Percentiles rank a stretch among this genome's conserved stretches.
These are phyloP conservation scores for Mrakia hoshinonis DNA, from an alignment of 768 basidiomycete genomes.

Conservation along the genomic window DNA sequence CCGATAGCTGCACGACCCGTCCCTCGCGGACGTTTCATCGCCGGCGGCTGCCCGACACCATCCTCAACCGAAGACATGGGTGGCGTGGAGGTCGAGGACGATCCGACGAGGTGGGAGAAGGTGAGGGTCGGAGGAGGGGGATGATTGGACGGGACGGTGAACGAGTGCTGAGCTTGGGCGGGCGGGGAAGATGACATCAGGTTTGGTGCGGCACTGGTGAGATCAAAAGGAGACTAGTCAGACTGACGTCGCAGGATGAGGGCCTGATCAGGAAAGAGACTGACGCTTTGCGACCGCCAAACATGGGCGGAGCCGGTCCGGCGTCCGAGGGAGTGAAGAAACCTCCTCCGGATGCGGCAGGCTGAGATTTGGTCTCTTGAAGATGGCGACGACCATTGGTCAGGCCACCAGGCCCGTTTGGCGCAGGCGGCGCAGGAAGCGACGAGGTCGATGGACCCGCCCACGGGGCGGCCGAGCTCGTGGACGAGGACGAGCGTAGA, in stretches of 20 bases:
- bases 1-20: conserved; percentile 6
- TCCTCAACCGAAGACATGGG: not conserved
- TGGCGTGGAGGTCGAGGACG: conserved; percentile 2
- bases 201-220: not conserved
- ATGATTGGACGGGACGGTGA: not conserved
- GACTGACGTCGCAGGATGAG: too few relatives aligned
- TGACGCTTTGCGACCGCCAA: conserved; percentile 6
- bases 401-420: not conserved
- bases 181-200: conserved; percentile 6
- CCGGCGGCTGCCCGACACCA: conserved; percentile 14
- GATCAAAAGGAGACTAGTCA: not conserved
- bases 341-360: conserved; percentile 13
- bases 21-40: conserved; percentile 25
- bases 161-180: conserved; percentile 3
- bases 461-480: conserved; percentile 7
- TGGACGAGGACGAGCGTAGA: not conserved
- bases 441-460: not conserved
- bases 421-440: not conserved
- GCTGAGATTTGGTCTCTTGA: conserved; percentile 13
- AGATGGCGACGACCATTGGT: conserved; percentile 6
- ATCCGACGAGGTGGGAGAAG: conserved; percentile 6
- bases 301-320: not conserved
- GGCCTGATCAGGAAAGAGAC: not conserved
- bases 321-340: conserved; percentile 21
- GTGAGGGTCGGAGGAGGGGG: not conserved